Percentiles rank a stretch among this genome's conserved stretches.
phyloP scores from a whole-genome alignment of 1,284 basidiomycete species.

The Ganoderma leucocontextum region DNA sequence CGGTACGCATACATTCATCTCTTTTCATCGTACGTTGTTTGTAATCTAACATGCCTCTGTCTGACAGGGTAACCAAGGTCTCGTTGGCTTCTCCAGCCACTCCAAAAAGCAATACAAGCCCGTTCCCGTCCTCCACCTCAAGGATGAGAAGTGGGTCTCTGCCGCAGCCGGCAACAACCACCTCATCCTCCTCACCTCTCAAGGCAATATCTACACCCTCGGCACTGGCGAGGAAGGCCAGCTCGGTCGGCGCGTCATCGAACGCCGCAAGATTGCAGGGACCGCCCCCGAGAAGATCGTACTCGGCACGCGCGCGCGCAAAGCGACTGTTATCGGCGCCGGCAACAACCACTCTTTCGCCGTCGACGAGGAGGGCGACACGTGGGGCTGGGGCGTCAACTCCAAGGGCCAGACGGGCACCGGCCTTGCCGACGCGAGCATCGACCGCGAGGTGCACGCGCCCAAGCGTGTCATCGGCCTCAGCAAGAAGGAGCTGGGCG shows the following conservation, averaged over 20 bases:
- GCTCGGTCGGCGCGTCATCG: conserved; percentile 85
- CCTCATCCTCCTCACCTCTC: conserved; percentile 84
- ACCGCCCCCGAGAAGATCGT: conserved; percentile 84
- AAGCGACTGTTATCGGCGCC: conserved; percentile 81
- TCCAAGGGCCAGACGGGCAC: conserved; percentile 76
- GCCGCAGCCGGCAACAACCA: conserved; percentile 89
- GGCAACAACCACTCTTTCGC: conserved; percentile 92
- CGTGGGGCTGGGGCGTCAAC: conserved; percentile 95
- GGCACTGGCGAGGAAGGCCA: conserved; percentile 90
- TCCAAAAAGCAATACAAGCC: conserved; percentile 73
- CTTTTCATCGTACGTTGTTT: not conserved
- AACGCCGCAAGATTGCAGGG: conserved; percentile 85
- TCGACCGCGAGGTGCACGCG: conserved; percentile 64
- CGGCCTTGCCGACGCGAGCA: conserved; percentile 53
- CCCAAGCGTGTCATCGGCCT: conserved; percentile 78
- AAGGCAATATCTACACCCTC: conserved; percentile 87
- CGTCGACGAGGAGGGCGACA: conserved; percentile 81
- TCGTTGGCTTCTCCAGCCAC: conserved; percentile 84
- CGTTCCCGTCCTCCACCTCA: conserved; percentile 73
- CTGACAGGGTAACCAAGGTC: conserved; percentile 76
- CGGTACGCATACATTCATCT: conserved; percentile 54
- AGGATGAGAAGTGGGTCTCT: conserved; percentile 79
- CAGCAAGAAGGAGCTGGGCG: conserved; percentile 70
- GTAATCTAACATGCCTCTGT: conserved; percentile 19
- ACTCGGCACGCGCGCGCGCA: conserved; percentile 71